These are phyloP conservation scores for Aethionema arabicum DNA, from an alignment of 345 rosid genomes.

Conservation along the genomic window DNA sequence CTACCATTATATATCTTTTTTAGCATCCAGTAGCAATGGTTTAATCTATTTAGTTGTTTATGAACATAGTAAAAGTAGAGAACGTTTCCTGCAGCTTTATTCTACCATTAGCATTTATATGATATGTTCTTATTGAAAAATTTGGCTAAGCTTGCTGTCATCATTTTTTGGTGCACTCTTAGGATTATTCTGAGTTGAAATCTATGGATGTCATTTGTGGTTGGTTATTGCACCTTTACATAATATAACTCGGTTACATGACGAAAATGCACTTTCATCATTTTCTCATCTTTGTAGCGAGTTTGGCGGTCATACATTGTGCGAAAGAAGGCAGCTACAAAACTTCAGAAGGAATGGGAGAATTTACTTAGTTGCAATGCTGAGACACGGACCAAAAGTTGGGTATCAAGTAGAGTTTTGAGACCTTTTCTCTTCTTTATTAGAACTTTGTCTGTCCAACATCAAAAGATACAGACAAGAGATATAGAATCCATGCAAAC, in stretches of 20 bases:
- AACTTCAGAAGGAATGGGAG: slow-evolving; percentile 73
- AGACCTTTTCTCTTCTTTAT: slow-evolving; percentile 74
- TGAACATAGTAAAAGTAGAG: background rate
- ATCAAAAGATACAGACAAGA: slow-evolving; percentile 43
- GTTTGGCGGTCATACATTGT: slow-evolving; percentile 70
- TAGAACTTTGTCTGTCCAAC: slow-evolving; percentile 45
- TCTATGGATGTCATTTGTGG: slow-evolving; percentile 13
- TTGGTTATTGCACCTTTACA: background rate
- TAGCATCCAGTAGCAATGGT: background rate
- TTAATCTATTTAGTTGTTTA: background rate
- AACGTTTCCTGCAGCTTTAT: background rate
- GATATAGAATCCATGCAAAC: slow-evolving; percentile 54
- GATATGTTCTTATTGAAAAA: slow-evolving; percentile 1
- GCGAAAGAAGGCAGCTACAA: slow-evolving; percentile 54
- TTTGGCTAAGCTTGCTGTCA: slow-evolving; percentile 15
- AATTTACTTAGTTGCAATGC: slow-evolving; percentile 39
- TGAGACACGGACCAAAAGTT: slow-evolving; percentile 43
- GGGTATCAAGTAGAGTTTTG: slow-evolving; percentile 66
- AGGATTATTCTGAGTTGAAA: slow-evolving; percentile 17
- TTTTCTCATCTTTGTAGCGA: slow-evolving; percentile 48
- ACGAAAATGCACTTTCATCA: slow-evolving; percentile 6
- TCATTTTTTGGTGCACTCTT: background rate
- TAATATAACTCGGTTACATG: background rate
- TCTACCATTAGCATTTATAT: background rate
- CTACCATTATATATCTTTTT: background rate